Evolutionary conservation across 106 monocot genomes (phyloP).

Genomic region (Phalaenopsis aphrodite): DNA sequence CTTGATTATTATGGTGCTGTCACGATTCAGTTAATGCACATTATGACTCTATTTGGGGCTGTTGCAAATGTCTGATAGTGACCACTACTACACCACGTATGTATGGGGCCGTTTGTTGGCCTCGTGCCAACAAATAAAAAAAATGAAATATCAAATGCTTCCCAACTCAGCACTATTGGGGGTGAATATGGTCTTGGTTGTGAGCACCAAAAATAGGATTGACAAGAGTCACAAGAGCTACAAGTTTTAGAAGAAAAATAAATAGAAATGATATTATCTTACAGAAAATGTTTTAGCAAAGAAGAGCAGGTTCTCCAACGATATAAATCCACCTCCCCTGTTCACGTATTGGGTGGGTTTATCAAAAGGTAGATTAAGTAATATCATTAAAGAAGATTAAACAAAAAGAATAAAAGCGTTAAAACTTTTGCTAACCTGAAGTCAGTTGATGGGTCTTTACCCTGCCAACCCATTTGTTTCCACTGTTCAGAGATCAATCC

Average conservation of each 20-base stretch:
- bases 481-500: conserved; percentile 85
- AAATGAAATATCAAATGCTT: neutral
- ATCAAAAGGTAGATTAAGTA: neutral
- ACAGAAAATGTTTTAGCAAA: conserved; percentile 84
- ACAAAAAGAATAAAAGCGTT: neutral
- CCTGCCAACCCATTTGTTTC: conserved; percentile 98
- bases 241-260: conserved; percentile 1
- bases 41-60: no score
- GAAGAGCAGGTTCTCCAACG: conserved; percentile 85
- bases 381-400: neutral
- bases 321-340: conserved; percentile 86
- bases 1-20: neutral
- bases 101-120: neutral
- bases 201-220: neutral
- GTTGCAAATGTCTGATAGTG: no score
- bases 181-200: neutral
- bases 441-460: conserved; percentile 88
- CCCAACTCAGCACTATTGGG: neutral
- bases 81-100: neutral
- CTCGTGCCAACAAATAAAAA: neutral
- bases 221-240: neutral
- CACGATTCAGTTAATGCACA: no score
- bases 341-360: conserved; percentile 3
- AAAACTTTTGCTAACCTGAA: conserved; percentile 43
- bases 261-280: conserved; percentile 12